phyloP scores from a whole-genome alignment of 305 asterid species.

The Ilex paraguariensis region DNA sequence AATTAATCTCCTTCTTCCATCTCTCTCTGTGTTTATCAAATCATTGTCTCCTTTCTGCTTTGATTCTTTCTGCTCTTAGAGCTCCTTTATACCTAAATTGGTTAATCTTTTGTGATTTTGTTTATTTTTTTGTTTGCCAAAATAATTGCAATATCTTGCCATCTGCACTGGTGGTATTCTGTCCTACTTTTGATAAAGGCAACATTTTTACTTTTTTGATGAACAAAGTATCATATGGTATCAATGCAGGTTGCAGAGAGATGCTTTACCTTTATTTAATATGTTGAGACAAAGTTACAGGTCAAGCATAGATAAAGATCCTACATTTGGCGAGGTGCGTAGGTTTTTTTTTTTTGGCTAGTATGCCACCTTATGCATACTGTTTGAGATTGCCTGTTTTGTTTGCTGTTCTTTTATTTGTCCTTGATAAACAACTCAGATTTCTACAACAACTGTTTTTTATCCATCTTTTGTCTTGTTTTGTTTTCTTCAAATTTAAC shows the following conservation, averaged over 20 bases:
- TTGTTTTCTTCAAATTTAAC: neutral
- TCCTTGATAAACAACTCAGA: neutral
- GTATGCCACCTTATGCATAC: neutral
- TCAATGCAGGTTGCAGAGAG: slow-evolving; percentile 78
- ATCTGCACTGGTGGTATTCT: neutral
- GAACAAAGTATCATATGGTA: slow-evolving; percentile 1
- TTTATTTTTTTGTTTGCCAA: neutral
- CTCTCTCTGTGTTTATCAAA: no score
- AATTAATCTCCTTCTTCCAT: no score
- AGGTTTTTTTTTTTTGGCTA: slow-evolving; percentile 5
- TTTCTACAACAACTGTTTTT: neutral
- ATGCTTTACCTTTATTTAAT: slow-evolving; percentile 85
- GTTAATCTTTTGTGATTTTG: neutral
- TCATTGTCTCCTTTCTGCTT: no score
- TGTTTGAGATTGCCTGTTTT: neutral
- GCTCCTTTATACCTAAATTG: no score
- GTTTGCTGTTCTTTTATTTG: neutral
- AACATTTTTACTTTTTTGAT: no score
- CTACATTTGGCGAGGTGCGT: slow-evolving; percentile 59
- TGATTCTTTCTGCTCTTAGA: no score
- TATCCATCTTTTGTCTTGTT: neutral
- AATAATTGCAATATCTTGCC: neutral
- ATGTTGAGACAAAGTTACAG: slow-evolving; percentile 74
- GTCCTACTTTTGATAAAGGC: no score
- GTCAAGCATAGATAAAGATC: slow-evolving; percentile 64